Base-by-base conservation (phyloP, 2,329 filamentous ascomycete genomes). In the Diplodia seriata region DNA sequence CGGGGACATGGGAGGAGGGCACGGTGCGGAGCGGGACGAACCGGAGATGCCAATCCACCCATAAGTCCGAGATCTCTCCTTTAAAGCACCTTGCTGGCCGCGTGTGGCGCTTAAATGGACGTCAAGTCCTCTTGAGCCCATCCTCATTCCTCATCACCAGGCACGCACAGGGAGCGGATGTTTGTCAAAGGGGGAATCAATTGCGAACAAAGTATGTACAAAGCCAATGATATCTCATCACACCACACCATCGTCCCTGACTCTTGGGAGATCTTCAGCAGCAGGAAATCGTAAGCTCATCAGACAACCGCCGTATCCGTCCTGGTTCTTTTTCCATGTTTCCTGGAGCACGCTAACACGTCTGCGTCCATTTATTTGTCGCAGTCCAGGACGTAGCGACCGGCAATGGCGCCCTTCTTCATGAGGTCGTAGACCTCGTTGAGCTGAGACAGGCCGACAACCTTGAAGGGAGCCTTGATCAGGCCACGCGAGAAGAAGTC, bases 401-500 rank as follows among this genome's bases (percentile, higher is more conserved):
- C 91, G n/a, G 87, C 89, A 77, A 94, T 89, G 80, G 89, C 86
- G 73, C 88, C 88, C 74, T 87, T 82, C 70, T 86, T 76, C 84
- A 86, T 86, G 75, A 93, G 78, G 59, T 93, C 86, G 78, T 90
- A 97, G n/a, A 97, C 90, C 67, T 87, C 85, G 71, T 90, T 87
- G 71, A 98, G 84, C 80, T 97, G 86, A 75, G 89, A 90, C 69
- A 97, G 84, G 15, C 93, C 92, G 65, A 93, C 89, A 8, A 87
- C 87, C 89, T 97, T 96, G 87, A 86, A 95, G 8, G 94, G 94
- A 5, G 89, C 89, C 77, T 92, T 90, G 85, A 98, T 94, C 71
- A 96, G 82, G 18, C 94, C 94, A 26, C 91, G 86, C 68, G 86
- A 83, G 85, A 88, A 97, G 84, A 97, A 97, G 72, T 97, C 94